These are phyloP conservation scores for Rhizomucor miehei DNA, from an alignment of 371 early-diverging fungal species.

Conservation along the genomic window DNA sequence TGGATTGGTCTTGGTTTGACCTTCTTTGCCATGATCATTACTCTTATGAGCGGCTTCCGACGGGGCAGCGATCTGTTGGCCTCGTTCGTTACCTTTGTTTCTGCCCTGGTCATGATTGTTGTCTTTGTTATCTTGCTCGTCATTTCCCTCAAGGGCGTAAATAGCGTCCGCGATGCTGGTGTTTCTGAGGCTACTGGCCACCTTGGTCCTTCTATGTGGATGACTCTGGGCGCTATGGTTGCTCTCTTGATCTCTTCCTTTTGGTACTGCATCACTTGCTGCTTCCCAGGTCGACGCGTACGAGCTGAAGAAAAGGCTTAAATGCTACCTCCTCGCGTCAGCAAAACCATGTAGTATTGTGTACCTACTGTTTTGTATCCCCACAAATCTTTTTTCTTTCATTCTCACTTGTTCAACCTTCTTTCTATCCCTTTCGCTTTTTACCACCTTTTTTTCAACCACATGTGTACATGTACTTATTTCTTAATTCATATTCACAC, in stretches of 20 bases:
- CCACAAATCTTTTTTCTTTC: no score
- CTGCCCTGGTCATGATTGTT: conserved; percentile 25
- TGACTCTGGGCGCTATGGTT: conserved; percentile 29
- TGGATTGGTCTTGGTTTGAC: conserved; percentile 31
- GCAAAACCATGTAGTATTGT: no score
- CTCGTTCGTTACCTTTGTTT: conserved; percentile 25
- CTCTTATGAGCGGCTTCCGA: conserved; percentile 19
- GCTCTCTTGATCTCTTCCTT: conserved; percentile 21
- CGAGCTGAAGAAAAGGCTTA: conserved; percentile 14
- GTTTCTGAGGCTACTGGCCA: conserved; percentile 17
- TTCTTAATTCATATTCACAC: no score
- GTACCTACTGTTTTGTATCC: no score
- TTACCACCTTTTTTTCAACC: no score
- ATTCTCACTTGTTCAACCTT: no score
- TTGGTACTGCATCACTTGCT: conserved; percentile 28
- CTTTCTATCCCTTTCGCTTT: no score
- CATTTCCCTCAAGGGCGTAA: conserved; percentile 33
- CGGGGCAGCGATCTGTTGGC: conserved; percentile 21
- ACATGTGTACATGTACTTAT: no score
- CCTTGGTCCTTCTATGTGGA: conserved; percentile 30
- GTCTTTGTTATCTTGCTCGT: conserved; percentile 27
- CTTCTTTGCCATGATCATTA: conserved; percentile 21
- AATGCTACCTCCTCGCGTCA: background rate
- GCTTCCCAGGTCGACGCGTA: conserved; percentile 18
- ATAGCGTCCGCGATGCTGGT: conserved; percentile 20